These are phyloP conservation scores for Liquidambar formosana DNA, from an alignment of 164 flowering plant species.

Conservation along the genomic window DNA sequence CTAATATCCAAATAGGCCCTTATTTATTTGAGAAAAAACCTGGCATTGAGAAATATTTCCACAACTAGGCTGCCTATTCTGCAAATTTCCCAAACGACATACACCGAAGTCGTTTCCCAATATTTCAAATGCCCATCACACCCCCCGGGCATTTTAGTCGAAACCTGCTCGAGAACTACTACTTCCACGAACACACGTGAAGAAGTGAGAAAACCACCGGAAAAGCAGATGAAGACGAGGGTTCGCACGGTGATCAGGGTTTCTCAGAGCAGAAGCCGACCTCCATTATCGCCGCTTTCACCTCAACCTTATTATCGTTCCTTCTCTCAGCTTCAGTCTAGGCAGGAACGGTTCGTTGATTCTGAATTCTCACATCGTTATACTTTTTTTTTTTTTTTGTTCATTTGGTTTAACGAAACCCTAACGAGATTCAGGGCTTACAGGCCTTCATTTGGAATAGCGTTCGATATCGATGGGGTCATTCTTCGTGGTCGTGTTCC, in stretches of 20 bases:
- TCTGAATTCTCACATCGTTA: background rate
- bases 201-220: too few species aligned
- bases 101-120: too few species aligned
- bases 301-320: background rate
- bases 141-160: too few species aligned
- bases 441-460: slow-evolving; percentile 38
- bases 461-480: slow-evolving; percentile 41
- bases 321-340: background rate
- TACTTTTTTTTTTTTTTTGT: background rate
- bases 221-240: background rate
- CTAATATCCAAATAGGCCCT: too few species aligned
- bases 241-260: background rate
- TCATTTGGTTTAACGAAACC: background rate
- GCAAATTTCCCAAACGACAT: too few species aligned
- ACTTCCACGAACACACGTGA: too few species aligned
- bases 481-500: slow-evolving; percentile 35
- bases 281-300: too few species aligned
- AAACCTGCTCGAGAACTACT: too few species aligned
- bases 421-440: background rate
- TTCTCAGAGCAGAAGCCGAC: background rate
- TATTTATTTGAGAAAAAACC: too few species aligned
- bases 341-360: background rate
- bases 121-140: too few species aligned
- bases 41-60: too few species aligned
- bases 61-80: too few species aligned